Evolutionary conservation across 1,284 basidiomycete genomes (phyloP).

Genomic region (Rhodotorula sp.): DNA sequence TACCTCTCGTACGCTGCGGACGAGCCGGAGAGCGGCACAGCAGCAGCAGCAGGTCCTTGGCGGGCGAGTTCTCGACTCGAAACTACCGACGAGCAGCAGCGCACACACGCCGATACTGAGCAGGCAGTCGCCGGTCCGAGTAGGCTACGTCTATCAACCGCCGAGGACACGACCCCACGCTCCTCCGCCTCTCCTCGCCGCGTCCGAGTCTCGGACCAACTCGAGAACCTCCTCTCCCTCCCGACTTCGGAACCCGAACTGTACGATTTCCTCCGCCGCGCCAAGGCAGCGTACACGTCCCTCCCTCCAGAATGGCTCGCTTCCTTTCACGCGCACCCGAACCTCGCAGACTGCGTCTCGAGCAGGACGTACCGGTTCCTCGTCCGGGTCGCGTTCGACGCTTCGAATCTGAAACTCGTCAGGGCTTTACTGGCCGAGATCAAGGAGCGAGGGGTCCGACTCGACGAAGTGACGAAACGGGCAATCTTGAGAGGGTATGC

Average conservation of each 20-base stretch:
- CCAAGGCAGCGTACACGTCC: neutral
- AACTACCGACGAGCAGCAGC: no score
- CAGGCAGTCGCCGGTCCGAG: no score
- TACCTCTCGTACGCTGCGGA: no score
- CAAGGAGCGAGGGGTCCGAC: neutral
- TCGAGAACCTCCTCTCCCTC: neutral
- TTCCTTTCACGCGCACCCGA: conserved; percentile 20
- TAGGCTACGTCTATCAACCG: no score
- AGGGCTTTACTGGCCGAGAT: conserved; percentile 19
- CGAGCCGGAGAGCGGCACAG: no score
- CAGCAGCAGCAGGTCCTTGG: no score
- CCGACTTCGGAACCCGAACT: conserved; percentile 8
- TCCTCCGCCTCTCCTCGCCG: neutral
- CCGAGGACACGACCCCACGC: no score
- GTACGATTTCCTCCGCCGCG: conserved; percentile 10
- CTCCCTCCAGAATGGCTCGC: conserved; percentile 10
- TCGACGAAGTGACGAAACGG: conserved; percentile 7
- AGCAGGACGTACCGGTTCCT: conserved; percentile 21
- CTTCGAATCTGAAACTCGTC: conserved; percentile 10
- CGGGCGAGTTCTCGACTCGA: no score
- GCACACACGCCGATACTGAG: no score
- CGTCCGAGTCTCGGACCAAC: no score
- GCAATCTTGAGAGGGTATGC: conserved; percentile 19
- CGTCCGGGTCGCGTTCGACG: conserved; percentile 14
- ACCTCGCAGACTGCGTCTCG: conserved; percentile 6